These are phyloP conservation scores for Aspergillus vadensis DNA, from an alignment of 2,329 filamentous ascomycete species.

Conservation along the genomic window DNA sequence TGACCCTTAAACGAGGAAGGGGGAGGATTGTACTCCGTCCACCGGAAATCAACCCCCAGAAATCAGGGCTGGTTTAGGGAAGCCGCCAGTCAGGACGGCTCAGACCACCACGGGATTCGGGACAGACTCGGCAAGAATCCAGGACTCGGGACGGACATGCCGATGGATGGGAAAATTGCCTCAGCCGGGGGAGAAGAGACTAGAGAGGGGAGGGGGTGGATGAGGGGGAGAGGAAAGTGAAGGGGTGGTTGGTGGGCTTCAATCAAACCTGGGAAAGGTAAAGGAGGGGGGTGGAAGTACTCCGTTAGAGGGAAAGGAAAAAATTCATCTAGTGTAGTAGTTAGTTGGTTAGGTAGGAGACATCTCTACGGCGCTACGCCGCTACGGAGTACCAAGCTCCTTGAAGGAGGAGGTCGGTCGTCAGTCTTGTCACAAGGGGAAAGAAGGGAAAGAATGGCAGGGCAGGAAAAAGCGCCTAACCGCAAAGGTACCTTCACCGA, in stretches of 20 bases:
- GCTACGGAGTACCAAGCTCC: not conserved
- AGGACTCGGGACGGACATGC: conserved; percentile 25
- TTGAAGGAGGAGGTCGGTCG: not conserved
- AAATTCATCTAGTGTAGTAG: not conserved
- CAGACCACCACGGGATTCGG: conserved; percentile 32
- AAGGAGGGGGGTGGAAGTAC: not conserved
- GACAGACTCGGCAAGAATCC: conserved; percentile 23
- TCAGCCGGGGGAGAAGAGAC: conserved; percentile 12
- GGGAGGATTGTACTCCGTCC: not conserved
- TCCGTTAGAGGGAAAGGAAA: not conserved
- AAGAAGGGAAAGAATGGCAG: conserved; percentile 1
- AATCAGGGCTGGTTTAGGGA: not conserved
- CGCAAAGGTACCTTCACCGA: conserved; percentile 22
- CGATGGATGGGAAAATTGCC: conserved; percentile 25
- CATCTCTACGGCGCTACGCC: not conserved
- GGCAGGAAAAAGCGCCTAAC: conserved; percentile 4
- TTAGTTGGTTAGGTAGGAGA: no score
- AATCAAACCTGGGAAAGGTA: not conserved
- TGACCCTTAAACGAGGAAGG: not conserved
- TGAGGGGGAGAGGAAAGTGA: not conserved
- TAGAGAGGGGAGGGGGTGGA: conserved; percentile 2
- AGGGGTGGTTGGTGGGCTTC: no score
- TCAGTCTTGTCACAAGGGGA: conserved; percentile 4
- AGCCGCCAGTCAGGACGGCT: conserved; percentile 17
- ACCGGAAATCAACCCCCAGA: not conserved